phyloP scores from a whole-genome alignment of 257 asterid genomes.

The Apocynum venetum region DNA sequence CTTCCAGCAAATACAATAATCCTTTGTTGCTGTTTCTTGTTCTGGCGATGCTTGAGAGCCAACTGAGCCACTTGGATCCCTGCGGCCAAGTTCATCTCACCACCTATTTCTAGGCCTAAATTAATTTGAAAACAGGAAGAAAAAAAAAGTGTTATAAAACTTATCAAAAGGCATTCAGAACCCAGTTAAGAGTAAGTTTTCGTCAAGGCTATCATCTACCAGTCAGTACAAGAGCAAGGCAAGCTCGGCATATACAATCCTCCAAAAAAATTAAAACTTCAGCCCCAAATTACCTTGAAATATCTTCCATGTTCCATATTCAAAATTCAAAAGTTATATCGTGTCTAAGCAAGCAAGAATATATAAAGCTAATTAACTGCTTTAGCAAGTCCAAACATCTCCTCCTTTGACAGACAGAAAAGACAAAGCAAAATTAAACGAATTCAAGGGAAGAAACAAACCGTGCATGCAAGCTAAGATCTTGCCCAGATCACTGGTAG shows the following conservation, averaged over 20 bases:
- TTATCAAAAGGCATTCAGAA: background rate
- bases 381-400: background rate
- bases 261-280: background rate
- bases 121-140: background rate
- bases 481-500: conserved; percentile 98
- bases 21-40: conserved; percentile 97
- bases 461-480: conserved; percentile 98
- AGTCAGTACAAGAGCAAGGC: background rate
- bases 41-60: conserved; percentile 98
- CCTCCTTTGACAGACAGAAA: background rate
- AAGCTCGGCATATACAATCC: background rate
- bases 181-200: background rate
- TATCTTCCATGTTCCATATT: background rate
- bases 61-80: conserved; percentile 98
- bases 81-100: conserved; percentile 90
- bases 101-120: conserved; percentile 83
- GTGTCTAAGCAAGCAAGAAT: background rate
- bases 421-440: too few relatives aligned
- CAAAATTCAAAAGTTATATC: background rate
- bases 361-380: background rate
- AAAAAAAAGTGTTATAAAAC: conserved; percentile 8
- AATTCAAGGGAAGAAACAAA: conserved; percentile 29
- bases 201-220: background rate
- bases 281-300: background rate
- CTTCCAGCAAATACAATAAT: conserved; percentile 96